These are phyloP conservation scores for Acer yangbiense DNA, from an alignment of 345 rosid species.

Conservation along the genomic window DNA sequence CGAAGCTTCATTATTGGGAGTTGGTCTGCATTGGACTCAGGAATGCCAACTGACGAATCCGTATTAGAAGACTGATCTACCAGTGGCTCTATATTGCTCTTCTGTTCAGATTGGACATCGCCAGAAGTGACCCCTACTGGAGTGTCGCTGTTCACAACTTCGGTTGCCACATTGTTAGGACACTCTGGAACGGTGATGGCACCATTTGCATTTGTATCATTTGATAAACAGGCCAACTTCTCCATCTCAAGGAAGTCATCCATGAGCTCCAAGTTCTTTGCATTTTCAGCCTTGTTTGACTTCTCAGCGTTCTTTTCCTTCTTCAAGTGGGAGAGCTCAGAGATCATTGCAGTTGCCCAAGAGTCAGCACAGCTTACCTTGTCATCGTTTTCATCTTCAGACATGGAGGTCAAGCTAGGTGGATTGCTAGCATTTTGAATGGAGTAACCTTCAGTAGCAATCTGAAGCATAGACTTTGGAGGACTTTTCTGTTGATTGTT, in stretches of 20 bases:
- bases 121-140: slow-evolving; percentile 29
- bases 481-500: slow-evolving; percentile 55
- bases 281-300: slow-evolving; percentile 49
- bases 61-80: slow-evolving; percentile 21
- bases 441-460: slow-evolving; percentile 59
- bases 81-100: slow-evolving; percentile 22
- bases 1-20: slow-evolving; percentile 50
- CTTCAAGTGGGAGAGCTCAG: slow-evolving; percentile 59
- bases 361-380: slow-evolving; percentile 77
- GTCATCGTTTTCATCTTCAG: slow-evolving; percentile 94
- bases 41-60: slow-evolving; percentile 27
- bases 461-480: slow-evolving; percentile 45
- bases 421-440: slow-evolving; percentile 69
- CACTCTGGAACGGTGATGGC: slow-evolving; percentile 29
- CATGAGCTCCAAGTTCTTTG: slow-evolving; percentile 79
- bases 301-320: slow-evolving; percentile 51
- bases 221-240: slow-evolving; percentile 74
- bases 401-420: slow-evolving; percentile 80
- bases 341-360: slow-evolving; percentile 53
- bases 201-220: slow-evolving; percentile 48
- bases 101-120: slow-evolving; percentile 29
- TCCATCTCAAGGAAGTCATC: slow-evolving; percentile 99
- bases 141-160: slow-evolving; percentile 33
- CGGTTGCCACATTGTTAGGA: slow-evolving; percentile 44
- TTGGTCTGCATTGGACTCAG: slow-evolving; percentile 37